Percentiles rank a stretch among this genome's conserved stretches.
These are phyloP conservation scores for Eremothecium cymbalariae DNA, from an alignment of 1,139 yeast genomes.

Conservation along the genomic window DNA sequence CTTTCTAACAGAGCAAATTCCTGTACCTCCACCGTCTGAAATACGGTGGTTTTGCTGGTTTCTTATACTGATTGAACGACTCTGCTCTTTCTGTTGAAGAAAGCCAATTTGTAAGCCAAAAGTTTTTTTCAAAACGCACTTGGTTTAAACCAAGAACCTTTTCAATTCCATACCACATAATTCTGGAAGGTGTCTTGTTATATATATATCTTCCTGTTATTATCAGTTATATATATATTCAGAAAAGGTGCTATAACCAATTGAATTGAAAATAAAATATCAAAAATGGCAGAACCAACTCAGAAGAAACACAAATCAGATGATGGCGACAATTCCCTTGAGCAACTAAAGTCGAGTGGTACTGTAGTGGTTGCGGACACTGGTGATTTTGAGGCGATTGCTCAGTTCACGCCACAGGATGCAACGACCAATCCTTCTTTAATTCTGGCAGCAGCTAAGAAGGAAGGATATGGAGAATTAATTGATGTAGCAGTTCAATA, in stretches of 20 bases:
- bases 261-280: slow-evolving; percentile 4
- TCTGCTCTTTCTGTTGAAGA: too few relatives aligned
- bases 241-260: slow-evolving; percentile 2
- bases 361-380: slow-evolving; percentile 97
- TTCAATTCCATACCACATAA: neutral
- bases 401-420: slow-evolving; percentile 97
- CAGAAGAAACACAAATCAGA: slow-evolving; percentile 38
- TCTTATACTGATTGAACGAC: too few relatives aligned
- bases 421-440: slow-evolving; percentile 98
- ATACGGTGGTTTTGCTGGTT: too few relatives aligned
- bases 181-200: too few relatives aligned
- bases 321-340: slow-evolving; percentile 62
- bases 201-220: slow-evolving; percentile 1
- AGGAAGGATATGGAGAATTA: slow-evolving; percentile 79
- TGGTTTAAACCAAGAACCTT: neutral
- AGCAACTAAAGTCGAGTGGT: slow-evolving; percentile 89
- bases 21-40: too few relatives aligned
- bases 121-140: neutral
- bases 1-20: too few relatives aligned
- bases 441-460: slow-evolving; percentile 91
- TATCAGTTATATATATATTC: slow-evolving; percentile 2
- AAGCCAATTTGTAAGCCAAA: too few relatives aligned
- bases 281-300: slow-evolving; percentile 28
- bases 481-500: slow-evolving; percentile 86
- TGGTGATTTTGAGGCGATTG: slow-evolving; percentile 97